Evolutionary conservation across 192 early-diverging fungal genomes (phyloP).

Genomic region (Backusella luteola): DNA sequence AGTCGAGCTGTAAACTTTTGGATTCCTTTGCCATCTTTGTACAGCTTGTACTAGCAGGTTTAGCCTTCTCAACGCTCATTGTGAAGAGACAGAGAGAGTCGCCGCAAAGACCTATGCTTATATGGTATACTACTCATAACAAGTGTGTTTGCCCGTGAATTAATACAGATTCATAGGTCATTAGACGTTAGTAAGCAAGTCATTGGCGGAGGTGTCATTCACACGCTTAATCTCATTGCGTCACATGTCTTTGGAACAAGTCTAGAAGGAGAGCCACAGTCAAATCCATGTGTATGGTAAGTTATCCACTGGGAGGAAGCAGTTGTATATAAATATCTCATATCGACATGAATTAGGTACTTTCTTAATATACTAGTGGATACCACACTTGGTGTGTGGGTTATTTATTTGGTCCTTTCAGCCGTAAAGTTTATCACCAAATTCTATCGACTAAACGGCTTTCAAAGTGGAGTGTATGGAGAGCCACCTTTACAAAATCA

Average conservation of each 20-base stretch:
- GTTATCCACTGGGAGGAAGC: not conserved
- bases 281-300: constrained; percentile 83
- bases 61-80: constrained; percentile 74
- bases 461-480: constrained; percentile 73
- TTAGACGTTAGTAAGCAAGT: constrained; percentile 81
- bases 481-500: constrained; percentile 57
- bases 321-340: not conserved
- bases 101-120: constrained; percentile 61
- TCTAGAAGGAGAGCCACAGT: constrained; percentile 33
- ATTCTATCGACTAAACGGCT: constrained; percentile 44
- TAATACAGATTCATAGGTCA: constrained; percentile 36
- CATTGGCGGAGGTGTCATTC: constrained; percentile 67
- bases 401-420: constrained; percentile 63
- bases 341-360: constrained; percentile 43
- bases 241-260: constrained; percentile 64
- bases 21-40: constrained; percentile 71
- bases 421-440: constrained; percentile 43
- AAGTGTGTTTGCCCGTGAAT: not conserved
- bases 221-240: constrained; percentile 70
- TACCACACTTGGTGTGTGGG: constrained; percentile 76
- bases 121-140: constrained; percentile 46
- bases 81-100: constrained; percentile 71
- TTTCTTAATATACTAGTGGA: constrained; percentile 75
- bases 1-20: constrained; percentile 47
- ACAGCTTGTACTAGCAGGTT: constrained; percentile 61